Conservation (phyloP, 108 stramenopile genomes). For the Phaeodactylum tricornutum region DNA sequence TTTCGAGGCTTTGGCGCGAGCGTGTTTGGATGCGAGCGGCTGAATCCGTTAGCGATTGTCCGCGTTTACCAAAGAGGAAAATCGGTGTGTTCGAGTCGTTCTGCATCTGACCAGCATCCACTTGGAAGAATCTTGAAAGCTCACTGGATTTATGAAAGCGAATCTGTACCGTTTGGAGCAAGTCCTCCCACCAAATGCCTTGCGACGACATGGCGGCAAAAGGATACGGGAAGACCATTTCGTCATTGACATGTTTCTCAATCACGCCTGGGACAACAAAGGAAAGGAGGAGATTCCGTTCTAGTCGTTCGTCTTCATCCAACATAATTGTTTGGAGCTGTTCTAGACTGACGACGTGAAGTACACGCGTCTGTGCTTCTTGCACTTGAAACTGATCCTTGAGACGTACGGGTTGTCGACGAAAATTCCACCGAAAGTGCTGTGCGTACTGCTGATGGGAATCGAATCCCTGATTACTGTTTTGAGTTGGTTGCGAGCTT, state of each 20-base stretch:
- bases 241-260: constrained; percentile 37
- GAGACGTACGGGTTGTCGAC: constrained; percentile 7
- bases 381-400: constrained; percentile 50
- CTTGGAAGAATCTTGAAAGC: constrained; percentile 30
- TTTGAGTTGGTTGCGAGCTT: background rate
- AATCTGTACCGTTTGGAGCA: constrained; percentile 47
- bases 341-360: constrained; percentile 48
- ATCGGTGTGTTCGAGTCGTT: constrained; percentile 12
- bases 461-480: background rate
- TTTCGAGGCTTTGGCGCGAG: constrained; percentile 24
- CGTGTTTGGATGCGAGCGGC: constrained; percentile 9
- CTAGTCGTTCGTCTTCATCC: constrained; percentile 28
- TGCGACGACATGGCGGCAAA: constrained; percentile 50
- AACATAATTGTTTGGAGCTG: constrained; percentile 55
- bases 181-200: constrained; percentile 62
- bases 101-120: constrained; percentile 28
- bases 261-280: constrained; percentile 28
- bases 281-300: constrained; percentile 42
- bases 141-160: constrained; percentile 41
- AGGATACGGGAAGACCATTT: constrained; percentile 62
- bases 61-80: constrained; percentile 44
- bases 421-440: constrained; percentile 16
- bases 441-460: constrained; percentile 1
- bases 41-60: constrained; percentile 13
- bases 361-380: constrained; percentile 36